Conservation (phyloP, 2,329 filamentous ascomycete species). For the Calonectria naviculata region DNA sequence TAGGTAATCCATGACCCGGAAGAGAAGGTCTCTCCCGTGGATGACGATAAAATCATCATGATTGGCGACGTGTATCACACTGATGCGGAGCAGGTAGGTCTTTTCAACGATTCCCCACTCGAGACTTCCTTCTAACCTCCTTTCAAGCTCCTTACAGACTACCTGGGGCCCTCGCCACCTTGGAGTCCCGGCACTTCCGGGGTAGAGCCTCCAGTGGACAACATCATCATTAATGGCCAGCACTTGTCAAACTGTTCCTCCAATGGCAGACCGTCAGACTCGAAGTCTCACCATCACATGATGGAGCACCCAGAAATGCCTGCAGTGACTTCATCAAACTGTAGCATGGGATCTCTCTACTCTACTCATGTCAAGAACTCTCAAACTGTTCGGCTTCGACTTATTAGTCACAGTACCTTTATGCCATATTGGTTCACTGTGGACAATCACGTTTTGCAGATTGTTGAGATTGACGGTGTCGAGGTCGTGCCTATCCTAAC, state of each 20-base stretch:
- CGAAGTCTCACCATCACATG: neutral
- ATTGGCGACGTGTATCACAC: slow-evolving; percentile 52
- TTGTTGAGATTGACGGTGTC: slow-evolving; percentile 60
- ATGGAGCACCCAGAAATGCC: neutral
- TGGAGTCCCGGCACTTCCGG: slow-evolving; percentile 49
- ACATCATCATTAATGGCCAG: slow-evolving; percentile 53
- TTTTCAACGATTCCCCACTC: neutral
- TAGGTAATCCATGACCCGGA: slow-evolving; percentile 50
- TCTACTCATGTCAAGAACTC: slow-evolving; percentile 43
- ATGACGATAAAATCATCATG: slow-evolving; percentile 52
- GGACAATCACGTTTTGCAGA: slow-evolving; percentile 51
- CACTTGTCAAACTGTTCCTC: slow-evolving; percentile 48
- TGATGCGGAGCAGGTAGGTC: slow-evolving; percentile 45
- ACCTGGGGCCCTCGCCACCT: slow-evolving; percentile 41
- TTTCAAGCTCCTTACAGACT: slow-evolving; percentile 44
- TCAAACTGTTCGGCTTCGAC: slow-evolving; percentile 45
- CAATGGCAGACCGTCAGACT: neutral
- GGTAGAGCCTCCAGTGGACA: slow-evolving; percentile 53
- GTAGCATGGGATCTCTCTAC: slow-evolving; percentile 44
- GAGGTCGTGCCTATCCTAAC: slow-evolving; percentile 58
- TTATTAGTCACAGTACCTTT: slow-evolving; percentile 54
- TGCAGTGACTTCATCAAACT: neutral
- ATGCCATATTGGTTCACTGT: slow-evolving; percentile 55
- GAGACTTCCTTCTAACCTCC: neutral
- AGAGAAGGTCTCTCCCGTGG: slow-evolving; percentile 47